Conservation (phyloP, 306 rosid species). For the Corylus americana region DNA sequence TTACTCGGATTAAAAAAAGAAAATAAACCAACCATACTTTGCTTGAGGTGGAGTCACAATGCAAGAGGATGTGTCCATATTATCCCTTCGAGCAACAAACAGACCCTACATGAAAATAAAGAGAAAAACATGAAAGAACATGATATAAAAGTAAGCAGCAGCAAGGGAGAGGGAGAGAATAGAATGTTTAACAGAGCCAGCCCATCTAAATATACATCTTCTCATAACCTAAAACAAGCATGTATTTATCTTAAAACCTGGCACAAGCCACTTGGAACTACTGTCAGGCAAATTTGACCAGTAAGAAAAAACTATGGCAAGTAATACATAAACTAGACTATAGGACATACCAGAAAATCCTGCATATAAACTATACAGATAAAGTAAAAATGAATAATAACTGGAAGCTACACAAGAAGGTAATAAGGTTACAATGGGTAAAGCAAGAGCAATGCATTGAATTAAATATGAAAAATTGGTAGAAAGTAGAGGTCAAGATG, state of each 20-base stretch:
- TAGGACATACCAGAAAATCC: no score
- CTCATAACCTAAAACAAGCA: neutral
- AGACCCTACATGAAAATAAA: neutral
- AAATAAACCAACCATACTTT: constrained; percentile 5
- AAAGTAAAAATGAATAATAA: neutral
- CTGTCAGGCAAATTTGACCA: neutral
- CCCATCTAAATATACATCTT: neutral
- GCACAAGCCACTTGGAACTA: neutral
- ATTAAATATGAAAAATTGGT: neutral
- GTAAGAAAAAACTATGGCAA: neutral
- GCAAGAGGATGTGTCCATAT: neutral
- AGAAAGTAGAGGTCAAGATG: neutral
- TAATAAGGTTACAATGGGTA: neutral
- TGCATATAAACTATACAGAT: neutral
- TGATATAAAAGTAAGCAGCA: neutral
- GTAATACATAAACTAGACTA: neutral
- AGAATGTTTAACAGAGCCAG: neutral
- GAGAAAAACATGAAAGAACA: neutral
- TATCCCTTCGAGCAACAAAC: constrained; percentile 3
- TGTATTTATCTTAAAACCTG: neutral
- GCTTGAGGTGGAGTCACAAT: constrained; percentile 9
- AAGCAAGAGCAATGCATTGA: neutral
- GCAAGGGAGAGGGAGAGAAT: neutral
- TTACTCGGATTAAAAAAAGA: neutral
- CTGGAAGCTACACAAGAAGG: neutral